Conservation (phyloP, 495 filamentous ascomycete genomes). For the Trichoderma reesei region DNA sequence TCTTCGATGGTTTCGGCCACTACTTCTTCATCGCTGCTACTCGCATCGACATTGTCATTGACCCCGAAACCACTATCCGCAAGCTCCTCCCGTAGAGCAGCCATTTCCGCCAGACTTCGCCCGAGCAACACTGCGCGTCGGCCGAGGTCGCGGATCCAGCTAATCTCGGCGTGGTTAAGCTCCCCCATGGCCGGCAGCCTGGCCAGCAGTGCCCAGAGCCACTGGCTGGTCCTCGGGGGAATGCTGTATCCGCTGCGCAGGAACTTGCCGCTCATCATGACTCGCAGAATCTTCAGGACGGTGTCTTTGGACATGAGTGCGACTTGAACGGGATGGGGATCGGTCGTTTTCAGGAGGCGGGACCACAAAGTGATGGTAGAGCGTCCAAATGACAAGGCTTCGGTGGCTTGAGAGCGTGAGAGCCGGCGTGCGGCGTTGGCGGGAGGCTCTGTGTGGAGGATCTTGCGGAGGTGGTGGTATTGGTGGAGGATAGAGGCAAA, state of each 20-base stretch:
- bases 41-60: constrained; percentile 24
- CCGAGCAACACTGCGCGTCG: constrained; percentile 47
- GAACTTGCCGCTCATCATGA: constrained; percentile 35
- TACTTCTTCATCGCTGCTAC: constrained; percentile 17
- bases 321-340: constrained; percentile 58
- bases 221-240: constrained; percentile 40
- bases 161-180: constrained; percentile 47
- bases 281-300: constrained; percentile 46
- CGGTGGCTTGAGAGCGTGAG: constrained; percentile 46
- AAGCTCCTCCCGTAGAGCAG: constrained; percentile 30
- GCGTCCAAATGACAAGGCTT: constrained; percentile 37
- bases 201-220: constrained; percentile 55
- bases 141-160: constrained; percentile 47
- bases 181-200: constrained; percentile 46
- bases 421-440: constrained; percentile 37
- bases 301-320: constrained; percentile 55
- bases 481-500: constrained; percentile 50
- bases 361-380: constrained; percentile 42
- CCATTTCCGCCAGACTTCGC: constrained; percentile 41
- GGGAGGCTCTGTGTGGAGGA: constrained; percentile 47
- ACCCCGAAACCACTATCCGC: constrained; percentile 21
- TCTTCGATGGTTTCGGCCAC: constrained; percentile 21
- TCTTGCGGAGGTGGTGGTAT: constrained; percentile 49
- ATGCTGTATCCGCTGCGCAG: constrained; percentile 38
- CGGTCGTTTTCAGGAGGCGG: constrained; percentile 38